phyloP scores from a whole-genome alignment of 176 grass and related monocot genomes.

The Aegilops speltoides region DNA sequence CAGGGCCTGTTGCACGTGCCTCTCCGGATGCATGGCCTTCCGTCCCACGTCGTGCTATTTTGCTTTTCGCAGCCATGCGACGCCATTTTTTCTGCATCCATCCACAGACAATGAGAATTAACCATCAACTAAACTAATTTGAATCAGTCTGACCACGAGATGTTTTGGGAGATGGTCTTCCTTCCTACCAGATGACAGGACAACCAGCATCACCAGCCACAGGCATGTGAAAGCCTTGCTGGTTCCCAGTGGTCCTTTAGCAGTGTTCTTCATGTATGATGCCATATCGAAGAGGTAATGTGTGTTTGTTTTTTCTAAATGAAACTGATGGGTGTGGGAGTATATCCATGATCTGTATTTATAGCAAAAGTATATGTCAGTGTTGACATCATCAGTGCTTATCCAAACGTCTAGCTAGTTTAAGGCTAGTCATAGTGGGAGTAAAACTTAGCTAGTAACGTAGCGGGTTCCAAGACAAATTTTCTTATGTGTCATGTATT shows the following conservation, averaged over 20 bases:
- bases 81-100: not conserved
- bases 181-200: not conserved
- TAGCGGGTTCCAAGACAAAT: no score
- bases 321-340: no score
- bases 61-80: not conserved
- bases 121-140: not conserved
- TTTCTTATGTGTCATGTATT: no score
- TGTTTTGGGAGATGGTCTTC: not conserved
- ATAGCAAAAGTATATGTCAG: no score
- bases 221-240: not conserved
- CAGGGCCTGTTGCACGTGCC: not conserved
- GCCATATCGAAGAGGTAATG: not conserved
- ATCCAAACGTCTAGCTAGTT: no score
- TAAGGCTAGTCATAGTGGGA: no score
- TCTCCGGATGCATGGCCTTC: not conserved
- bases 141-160: not conserved
- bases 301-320: not conserved
- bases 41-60: not conserved
- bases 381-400: no score
- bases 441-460: no score
- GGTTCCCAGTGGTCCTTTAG: not conserved
- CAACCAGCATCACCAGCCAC: not conserved
- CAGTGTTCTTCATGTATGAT: not conserved
- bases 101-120: not conserved
- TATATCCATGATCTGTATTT: no score